phyloP scores from a whole-genome alignment of 108 stramenopile species.

The Skeletonema grethae region DNA sequence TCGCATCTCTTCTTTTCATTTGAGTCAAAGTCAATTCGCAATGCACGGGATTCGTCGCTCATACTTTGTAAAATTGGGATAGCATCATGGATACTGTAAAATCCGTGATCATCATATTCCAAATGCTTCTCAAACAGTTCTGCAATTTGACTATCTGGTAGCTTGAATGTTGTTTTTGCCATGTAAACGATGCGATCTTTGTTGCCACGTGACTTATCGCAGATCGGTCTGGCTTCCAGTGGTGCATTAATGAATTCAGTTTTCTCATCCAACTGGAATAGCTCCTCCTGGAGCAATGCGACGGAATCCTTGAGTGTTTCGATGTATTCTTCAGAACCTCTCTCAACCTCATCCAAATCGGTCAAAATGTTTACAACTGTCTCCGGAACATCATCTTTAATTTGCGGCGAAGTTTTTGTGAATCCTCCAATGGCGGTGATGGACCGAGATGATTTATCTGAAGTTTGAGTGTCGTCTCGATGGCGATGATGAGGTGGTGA shows the following conservation, averaged over 20 bases:
- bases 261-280: conserved; percentile 10
- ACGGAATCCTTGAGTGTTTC: conserved; percentile 7
- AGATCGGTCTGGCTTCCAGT: neutral
- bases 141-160: conserved; percentile 9
- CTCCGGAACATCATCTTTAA: neutral
- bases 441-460: neutral
- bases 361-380: neutral
- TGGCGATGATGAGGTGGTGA: neutral
- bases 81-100: conserved; percentile 35
- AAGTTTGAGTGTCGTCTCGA: neutral
- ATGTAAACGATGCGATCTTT: conserved; percentile 4
- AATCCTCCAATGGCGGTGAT: neutral
- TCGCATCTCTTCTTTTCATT: neutral
- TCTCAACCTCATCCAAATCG: neutral
- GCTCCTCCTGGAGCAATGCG: conserved; percentile 19
- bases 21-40: neutral
- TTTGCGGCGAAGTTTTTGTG: neutral
- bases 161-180: conserved; percentile 11
- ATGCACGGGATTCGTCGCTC: neutral
- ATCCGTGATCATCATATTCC: conserved; percentile 8
- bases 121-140: conserved; percentile 8
- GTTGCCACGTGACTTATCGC: conserved; percentile 18
- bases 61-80: conserved; percentile 5
- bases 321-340: conserved; percentile 11
- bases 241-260: conserved; percentile 4